phyloP scores from a whole-genome alignment of 108 stramenopile species.

The Pseudonitzschia multistriata region DNA sequence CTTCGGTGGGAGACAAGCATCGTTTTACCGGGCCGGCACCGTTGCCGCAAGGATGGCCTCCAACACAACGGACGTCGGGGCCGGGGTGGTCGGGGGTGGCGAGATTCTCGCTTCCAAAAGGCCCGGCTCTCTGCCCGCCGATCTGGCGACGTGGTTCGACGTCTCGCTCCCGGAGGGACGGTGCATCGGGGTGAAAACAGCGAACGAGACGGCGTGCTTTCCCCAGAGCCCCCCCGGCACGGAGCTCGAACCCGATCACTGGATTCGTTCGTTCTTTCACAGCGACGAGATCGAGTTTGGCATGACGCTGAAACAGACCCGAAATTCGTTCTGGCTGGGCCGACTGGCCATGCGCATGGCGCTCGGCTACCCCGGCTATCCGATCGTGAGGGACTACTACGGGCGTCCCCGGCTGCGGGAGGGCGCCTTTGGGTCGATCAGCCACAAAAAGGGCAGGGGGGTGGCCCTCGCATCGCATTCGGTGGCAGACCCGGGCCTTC shows the following conservation, averaged over 20 bases:
- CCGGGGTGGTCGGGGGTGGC: too few species aligned
- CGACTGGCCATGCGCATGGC: slow-evolving; percentile 73
- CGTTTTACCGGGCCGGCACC: background rate
- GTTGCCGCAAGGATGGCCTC: background rate
- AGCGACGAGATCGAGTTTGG: slow-evolving; percentile 65
- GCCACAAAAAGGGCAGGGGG: slow-evolving; percentile 60
- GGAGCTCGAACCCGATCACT: slow-evolving; percentile 29
- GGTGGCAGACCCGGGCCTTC: slow-evolving; percentile 23
- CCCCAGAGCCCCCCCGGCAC: background rate
- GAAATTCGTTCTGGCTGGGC: slow-evolving; percentile 66
- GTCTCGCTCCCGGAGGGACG: slow-evolving; percentile 46
- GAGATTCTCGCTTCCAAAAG: too few species aligned
- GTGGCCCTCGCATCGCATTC: slow-evolving; percentile 43
- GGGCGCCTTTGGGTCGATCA: slow-evolving; percentile 54
- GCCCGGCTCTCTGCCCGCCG: background rate
- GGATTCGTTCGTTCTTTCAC: slow-evolving; percentile 48
- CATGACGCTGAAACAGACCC: slow-evolving; percentile 23
- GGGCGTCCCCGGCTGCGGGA: slow-evolving; percentile 55
- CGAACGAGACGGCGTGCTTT: background rate
- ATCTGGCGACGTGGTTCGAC: slow-evolving; percentile 23
- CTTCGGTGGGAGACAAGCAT: background rate
- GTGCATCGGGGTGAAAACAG: slow-evolving; percentile 42
- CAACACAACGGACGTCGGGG: too few species aligned
- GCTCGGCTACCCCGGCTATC: slow-evolving; percentile 34
- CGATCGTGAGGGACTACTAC: slow-evolving; percentile 64